These are phyloP conservation scores for Claviceps sp. DNA, from an alignment of 2,329 filamentous ascomycete species.

Conservation along the genomic window DNA sequence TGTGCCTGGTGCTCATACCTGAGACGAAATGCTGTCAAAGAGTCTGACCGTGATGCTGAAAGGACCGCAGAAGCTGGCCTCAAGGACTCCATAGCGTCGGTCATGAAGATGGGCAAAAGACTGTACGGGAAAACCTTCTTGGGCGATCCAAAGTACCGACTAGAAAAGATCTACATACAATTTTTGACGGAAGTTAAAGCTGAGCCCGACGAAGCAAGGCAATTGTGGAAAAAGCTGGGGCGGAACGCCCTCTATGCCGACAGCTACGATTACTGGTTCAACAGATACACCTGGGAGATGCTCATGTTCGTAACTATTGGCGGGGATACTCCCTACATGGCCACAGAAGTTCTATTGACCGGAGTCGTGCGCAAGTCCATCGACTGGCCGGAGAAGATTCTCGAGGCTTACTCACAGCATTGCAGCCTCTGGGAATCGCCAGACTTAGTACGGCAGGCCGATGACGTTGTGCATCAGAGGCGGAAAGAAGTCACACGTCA, in stretches of 20 bases:
- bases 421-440: slow-evolving; percentile 85
- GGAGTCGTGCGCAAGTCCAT: slow-evolving; percentile 50
- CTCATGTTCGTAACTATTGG: slow-evolving; percentile 40
- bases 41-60: slow-evolving; percentile 64
- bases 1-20: slow-evolving; percentile 91
- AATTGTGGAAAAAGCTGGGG: slow-evolving; percentile 60
- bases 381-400: slow-evolving; percentile 64
- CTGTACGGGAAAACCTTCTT: slow-evolving; percentile 62
- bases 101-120: slow-evolving; percentile 62
- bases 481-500: slow-evolving; percentile 49
- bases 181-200: slow-evolving; percentile 77
- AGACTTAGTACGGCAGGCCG: slow-evolving; percentile 57
- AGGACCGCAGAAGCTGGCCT: slow-evolving; percentile 88
- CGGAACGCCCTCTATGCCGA: slow-evolving; percentile 52
- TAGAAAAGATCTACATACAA: slow-evolving; percentile 86
- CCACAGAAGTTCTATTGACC: slow-evolving; percentile 63
- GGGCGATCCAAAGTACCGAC: slow-evolving; percentile 77
- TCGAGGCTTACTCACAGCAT: slow-evolving; percentile 62
- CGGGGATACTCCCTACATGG: slow-evolving; percentile 49
- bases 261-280: slow-evolving; percentile 86
- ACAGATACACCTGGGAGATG: slow-evolving; percentile 89
- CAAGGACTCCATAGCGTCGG: slow-evolving; percentile 71
- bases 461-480: slow-evolving; percentile 59
- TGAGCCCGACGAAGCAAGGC: slow-evolving; percentile 61
- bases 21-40: slow-evolving; percentile 68